Evolutionary conservation across 345 rosid species (phyloP).

Genomic region (Murraya koenigii): DNA sequence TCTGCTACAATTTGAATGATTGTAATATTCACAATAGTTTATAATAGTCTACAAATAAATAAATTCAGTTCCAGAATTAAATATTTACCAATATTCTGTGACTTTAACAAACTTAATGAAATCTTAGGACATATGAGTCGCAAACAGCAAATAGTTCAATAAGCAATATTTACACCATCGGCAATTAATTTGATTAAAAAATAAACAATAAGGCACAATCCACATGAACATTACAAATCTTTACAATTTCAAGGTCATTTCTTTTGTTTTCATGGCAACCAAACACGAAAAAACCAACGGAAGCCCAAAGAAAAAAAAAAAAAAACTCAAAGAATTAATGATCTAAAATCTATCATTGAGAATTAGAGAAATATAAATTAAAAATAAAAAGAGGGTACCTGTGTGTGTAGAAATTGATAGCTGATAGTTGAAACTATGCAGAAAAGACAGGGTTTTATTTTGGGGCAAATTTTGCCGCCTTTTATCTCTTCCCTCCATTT

Average conservation of each 20-base stretch:
- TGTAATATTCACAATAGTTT: neutral
- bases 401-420: neutral
- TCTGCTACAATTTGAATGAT: neutral
- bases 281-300: neutral
- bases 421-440: too few species aligned
- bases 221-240: neutral
- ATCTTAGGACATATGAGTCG: neutral
- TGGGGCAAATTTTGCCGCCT: conserved; percentile 10
- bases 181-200: neutral
- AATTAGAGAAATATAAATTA: neutral
- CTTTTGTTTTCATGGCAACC: too few species aligned
- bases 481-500: neutral
- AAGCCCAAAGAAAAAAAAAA: neutral
- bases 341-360: neutral
- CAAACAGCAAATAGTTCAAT: neutral
- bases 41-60: neutral
- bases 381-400: neutral
- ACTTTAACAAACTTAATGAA: neutral
- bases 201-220: neutral
- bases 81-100: neutral
- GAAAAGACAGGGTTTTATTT: neutral
- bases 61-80: neutral
- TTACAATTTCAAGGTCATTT: neutral
- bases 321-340: neutral
- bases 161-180: neutral